Conservation (phyloP, 2,329 filamentous ascomycete genomes). For the Fusarium graminum region DNA sequence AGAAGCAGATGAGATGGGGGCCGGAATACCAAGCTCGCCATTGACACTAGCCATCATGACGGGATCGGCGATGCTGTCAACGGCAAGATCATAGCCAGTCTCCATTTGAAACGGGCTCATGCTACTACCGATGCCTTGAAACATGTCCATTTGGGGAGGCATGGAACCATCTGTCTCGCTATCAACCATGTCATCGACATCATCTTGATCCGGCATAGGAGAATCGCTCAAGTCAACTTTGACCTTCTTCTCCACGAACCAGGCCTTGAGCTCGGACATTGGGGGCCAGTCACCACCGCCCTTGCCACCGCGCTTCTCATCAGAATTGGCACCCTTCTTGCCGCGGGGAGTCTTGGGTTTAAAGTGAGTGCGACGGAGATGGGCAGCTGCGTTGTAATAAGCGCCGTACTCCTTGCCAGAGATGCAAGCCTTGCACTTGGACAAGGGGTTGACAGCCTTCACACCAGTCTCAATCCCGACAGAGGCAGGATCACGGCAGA, state of each 20-base stretch:
- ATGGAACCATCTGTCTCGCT: constrained; percentile 38
- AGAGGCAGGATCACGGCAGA: constrained; percentile 67
- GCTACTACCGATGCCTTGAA: constrained; percentile 43
- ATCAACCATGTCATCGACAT: constrained; percentile 48
- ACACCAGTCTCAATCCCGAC: constrained; percentile 58
- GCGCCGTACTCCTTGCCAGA: constrained; percentile 84
- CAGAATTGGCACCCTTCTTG: constrained; percentile 56
- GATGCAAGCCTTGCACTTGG: constrained; percentile 86
- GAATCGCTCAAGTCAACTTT: constrained; percentile 57
- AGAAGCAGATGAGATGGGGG: constrained; percentile 47
- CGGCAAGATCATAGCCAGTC: constrained; percentile 41
- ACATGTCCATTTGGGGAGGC: constrained; percentile 40
- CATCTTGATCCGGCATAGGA: constrained; percentile 51
- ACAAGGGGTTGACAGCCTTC: constrained; percentile 73
- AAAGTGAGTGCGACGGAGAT: constrained; percentile 90
- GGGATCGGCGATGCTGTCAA: constrained; percentile 38
- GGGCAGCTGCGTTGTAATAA: constrained; percentile 95
- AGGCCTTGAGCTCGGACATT: constrained; percentile 58
- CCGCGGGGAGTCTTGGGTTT: constrained; percentile 69
- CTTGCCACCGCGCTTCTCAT: constrained; percentile 67
- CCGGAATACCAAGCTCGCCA: constrained; percentile 37
- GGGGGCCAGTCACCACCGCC: constrained; percentile 49
- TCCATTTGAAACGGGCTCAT: constrained; percentile 43
- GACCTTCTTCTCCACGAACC: constrained; percentile 68
- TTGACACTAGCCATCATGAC: constrained; percentile 38